Percentiles rank a stretch among this genome's conserved stretches.
Evolutionary conservation across 2,329 filamentous ascomycete genomes (phyloP).

Genomic region (Fusarium papillatum): DNA sequence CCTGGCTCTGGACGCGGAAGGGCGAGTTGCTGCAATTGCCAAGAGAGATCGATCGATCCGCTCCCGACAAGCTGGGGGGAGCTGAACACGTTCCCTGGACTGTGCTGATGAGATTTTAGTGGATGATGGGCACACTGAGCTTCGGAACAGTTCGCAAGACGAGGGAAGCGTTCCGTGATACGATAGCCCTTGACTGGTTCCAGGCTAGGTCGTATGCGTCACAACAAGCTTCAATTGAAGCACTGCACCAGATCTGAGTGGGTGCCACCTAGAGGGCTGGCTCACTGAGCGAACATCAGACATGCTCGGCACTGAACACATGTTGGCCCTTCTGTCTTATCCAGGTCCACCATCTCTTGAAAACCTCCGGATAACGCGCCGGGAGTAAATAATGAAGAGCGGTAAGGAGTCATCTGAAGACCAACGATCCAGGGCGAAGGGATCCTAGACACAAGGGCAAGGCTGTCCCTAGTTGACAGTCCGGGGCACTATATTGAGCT

Average conservation of each 20-base stretch:
- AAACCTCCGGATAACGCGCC: not conserved
- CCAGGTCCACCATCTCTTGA: not conserved
- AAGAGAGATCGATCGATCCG: not conserved
- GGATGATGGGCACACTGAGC: not conserved
- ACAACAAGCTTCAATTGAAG: not conserved
- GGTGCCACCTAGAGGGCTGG: not conserved
- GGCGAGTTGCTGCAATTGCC: not conserved
- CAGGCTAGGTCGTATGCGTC: not conserved
- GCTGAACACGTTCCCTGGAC: not conserved
- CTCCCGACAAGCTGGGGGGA: not conserved
- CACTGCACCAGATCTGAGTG: not conserved
- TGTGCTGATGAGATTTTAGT: not conserved
- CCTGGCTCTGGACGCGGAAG: not conserved
- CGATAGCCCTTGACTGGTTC: not conserved
- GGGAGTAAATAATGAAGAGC: not conserved
- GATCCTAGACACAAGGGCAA: conserved; percentile 13
- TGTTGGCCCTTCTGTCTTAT: conserved; percentile 1
- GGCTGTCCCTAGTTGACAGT: conserved; percentile 14
- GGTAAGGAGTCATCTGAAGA: not conserved
- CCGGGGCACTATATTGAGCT: conserved; percentile 1
- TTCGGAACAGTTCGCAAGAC: not conserved
- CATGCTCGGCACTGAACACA: not conserved
- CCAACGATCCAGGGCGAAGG: not conserved
- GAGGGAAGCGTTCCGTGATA: conserved; percentile 1
- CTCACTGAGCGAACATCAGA: not conserved